Base-by-base conservation (phyloP, 192 early-diverging fungal genomes). In the Umbelopsis sp. region DNA sequence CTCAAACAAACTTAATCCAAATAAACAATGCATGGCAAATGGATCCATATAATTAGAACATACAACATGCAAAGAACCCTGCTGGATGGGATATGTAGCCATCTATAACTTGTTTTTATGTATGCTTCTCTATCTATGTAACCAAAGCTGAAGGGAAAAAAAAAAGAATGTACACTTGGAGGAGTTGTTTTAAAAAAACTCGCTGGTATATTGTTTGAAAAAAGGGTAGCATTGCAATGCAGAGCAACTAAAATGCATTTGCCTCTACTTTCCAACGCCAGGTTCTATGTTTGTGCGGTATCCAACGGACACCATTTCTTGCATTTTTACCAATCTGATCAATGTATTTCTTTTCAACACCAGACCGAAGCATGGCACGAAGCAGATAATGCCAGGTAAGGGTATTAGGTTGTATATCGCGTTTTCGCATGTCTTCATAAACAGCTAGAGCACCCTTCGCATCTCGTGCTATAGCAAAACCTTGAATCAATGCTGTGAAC, bases 381-480 rank as follows among this genome's bases (percentile, higher is more conserved):
- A 78, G 64, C 27, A 78, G 47, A 49, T 78, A 78, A 66, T 71
- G 49, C 76, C 76, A 78, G 1, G 69, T 73, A 21, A 48, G 22
- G 18, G 50, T 33, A 69, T 78, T 69, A 15, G 76, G 76, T 8
- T 21, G 23, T 5, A 78, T 30, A 23, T 67, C 18, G 16, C 46
- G 49, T 8, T 73, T 46, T 33, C 52, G 50, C 71, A 78, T 70
- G 16, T 78, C 55, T n/a, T 71, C 64, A 18, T 70, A 78, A 4
- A 70, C 16, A 20, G 30, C 25, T 1, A 78, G 25, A 4, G 71
- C 71, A 30, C 66, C 45, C 5, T 27, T 41, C 23, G 67, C 69
- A 66, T 68, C 46, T 53, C 76, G 72, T 27, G 66, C 46, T 20
- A 78, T 70, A 8, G 76, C 61, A 58, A 71, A 78, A 10, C 76